Base-by-base conservation (phyloP, 352 stramenopile species). In the Globisporangium solare region DNA sequence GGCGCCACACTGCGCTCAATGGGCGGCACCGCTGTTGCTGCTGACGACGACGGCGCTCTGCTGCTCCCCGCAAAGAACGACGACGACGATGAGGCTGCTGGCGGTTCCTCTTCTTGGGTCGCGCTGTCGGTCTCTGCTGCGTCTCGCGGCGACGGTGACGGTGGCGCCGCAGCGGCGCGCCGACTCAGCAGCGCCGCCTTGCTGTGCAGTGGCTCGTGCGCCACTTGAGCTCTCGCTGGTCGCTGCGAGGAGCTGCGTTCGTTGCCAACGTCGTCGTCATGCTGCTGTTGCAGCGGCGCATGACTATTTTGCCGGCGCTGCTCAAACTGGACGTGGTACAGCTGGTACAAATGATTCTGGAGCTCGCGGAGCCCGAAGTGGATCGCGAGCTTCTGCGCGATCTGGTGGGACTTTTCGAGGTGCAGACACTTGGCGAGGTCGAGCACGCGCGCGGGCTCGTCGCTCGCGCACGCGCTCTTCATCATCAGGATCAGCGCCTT, bases 401-500 rank as follows among this genome's bases (percentile, higher is more conserved):
- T 94, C 57, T 87, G 73, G 37, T 91, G 80, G 0, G 79, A 91
- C 53, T 94, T 94, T 42, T 92, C 80, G 1, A 94, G 55, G 56
- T 88, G 73, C 22, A 94, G 60, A 50, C 84, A 94, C 67, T 88
- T 89, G 55, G 82, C 82, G 57, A 94, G 60, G 52, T 92, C 84
- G 10, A 92, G 54, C 40, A 89, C 80, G 15, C 79, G 74, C 21
- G 76, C 72, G 17, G 82, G 71, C 47, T 90, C 71, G 57, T 94
- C 84, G 37, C 72, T 78, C 15, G 64, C 72, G 53, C 76, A 94
- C 21, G 80, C 80, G 6, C 66, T 74, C 57, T 94, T 90, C 79
- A 94, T 88, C 68, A 92, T 88, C 11, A 94, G 52, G 53, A 94
- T 88, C 24, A 94, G 63, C 1, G 77, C 58, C 66, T 94, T 94